Percentiles rank a stretch among this genome's conserved stretches.
Conservation (phyloP, 2,329 filamentous ascomycete genomes). For the Trichoderma sp. region DNA sequence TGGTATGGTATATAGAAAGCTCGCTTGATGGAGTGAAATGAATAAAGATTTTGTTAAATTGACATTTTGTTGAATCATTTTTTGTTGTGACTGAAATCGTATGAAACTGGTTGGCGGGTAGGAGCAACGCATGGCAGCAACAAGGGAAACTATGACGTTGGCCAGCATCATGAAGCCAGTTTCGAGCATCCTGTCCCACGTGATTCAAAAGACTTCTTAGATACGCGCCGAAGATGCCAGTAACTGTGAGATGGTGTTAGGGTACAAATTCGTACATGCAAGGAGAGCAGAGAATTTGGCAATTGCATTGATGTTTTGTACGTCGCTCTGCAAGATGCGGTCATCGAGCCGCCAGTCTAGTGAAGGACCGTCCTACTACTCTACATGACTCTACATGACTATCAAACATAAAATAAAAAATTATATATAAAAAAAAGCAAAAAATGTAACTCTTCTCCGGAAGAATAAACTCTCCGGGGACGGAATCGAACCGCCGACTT, state of each 20-base stretch:
- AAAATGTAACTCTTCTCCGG: background rate
- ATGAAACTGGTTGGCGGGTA: background rate
- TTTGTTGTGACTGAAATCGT: background rate
- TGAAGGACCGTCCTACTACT: background rate
- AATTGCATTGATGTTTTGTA: background rate
- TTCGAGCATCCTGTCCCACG: background rate
- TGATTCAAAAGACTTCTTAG: background rate
- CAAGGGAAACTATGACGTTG: background rate
- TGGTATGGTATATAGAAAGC: background rate
- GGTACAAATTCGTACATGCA: background rate
- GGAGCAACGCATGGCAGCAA: background rate
- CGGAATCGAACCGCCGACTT: background rate
- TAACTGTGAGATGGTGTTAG: background rate
- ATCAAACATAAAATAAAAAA: no score
- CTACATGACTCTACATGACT: no score
- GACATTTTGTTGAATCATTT: background rate
- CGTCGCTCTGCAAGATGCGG: background rate
- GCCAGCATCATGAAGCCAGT: background rate
- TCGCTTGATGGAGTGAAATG: background rate
- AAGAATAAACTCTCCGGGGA: background rate
- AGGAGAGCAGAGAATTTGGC: background rate
- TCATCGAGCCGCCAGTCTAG: background rate
- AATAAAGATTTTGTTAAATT: background rate
- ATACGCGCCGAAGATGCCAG: background rate
- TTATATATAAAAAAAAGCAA: no score